phyloP scores from a whole-genome alignment of 2,329 filamentous ascomycete species.

The Aureobasidium sp. region DNA sequence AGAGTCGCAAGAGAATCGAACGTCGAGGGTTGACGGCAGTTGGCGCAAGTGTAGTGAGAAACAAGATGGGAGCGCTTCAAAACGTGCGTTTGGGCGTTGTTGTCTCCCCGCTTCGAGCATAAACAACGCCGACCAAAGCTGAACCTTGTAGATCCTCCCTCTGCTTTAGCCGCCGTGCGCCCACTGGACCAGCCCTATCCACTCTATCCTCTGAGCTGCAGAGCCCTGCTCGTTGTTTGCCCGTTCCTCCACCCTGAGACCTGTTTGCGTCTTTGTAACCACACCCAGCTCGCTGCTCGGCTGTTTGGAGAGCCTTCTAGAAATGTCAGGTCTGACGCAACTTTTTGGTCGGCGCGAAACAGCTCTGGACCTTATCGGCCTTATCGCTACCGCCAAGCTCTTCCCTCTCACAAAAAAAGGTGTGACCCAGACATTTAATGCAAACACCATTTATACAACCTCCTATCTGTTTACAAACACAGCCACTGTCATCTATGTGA shows the following conservation, averaged over 20 bases:
- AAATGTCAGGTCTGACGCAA: not conserved
- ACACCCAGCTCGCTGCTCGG: not conserved
- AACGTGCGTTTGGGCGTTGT: not conserved
- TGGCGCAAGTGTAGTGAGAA: not conserved
- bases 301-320: not conserved
- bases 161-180: not conserved
- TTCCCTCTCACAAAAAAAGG: not conserved
- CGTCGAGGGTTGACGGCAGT: not conserved
- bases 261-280: not conserved
- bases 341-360: not conserved
- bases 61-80: not conserved
- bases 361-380: not conserved
- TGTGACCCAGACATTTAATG: no score
- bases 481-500: constrained; percentile 14
- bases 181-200: not conserved
- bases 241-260: no score
- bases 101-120: constrained; percentile 3
- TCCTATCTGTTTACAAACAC: not conserved
- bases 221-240: not conserved
- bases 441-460: not conserved
- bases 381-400: not conserved
- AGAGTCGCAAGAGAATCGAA: not conserved
- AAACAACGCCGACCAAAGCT: not conserved
- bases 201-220: no score
- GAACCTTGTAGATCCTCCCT: constrained; percentile 11